Evolutionary conservation across 164 flowering plant genomes (phyloP).

Genomic region (Vitis rotundifolia): DNA sequence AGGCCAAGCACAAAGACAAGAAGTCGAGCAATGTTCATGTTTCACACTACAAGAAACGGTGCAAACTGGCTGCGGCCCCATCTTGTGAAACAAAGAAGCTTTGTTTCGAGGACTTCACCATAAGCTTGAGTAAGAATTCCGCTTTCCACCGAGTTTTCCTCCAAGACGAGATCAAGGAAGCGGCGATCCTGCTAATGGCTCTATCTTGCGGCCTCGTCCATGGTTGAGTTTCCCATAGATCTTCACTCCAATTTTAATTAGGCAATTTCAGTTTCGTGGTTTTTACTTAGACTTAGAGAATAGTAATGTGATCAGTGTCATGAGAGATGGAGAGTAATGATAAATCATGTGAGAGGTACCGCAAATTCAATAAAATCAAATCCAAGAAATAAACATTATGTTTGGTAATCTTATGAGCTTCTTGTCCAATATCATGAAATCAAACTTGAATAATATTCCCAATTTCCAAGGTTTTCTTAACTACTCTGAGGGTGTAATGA

Average conservation of each 20-base stretch:
- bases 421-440: too few species aligned
- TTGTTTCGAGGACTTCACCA: constrained; percentile 61
- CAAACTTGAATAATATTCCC: too few species aligned
- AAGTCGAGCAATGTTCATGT: constrained; percentile 13
- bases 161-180: constrained; percentile 82
- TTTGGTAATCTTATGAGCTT: too few species aligned
- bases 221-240: constrained; percentile 35
- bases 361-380: too few species aligned
- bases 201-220: constrained; percentile 75
- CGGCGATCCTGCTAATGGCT: constrained; percentile 92
- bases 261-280: too few species aligned
- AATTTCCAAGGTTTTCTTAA: too few species aligned
- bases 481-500: too few species aligned
- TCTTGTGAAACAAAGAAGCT: constrained; percentile 28
- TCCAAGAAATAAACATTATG: too few species aligned
- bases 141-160: constrained; percentile 72
- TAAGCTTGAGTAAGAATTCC: constrained; percentile 52
- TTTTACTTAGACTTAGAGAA: too few species aligned
- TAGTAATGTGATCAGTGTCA: too few species aligned
- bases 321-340: not conserved
- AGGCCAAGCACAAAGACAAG: constrained; percentile 37
- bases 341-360: too few species aligned
- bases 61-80: constrained; percentile 29
- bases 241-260: not conserved
- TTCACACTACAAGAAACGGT: constrained; percentile 45